Percentiles rank a stretch among this genome's conserved stretches.
Evolutionary conservation across 495 filamentous ascomycete genomes (phyloP).

Genomic region (Amorphotheca resinae): DNA sequence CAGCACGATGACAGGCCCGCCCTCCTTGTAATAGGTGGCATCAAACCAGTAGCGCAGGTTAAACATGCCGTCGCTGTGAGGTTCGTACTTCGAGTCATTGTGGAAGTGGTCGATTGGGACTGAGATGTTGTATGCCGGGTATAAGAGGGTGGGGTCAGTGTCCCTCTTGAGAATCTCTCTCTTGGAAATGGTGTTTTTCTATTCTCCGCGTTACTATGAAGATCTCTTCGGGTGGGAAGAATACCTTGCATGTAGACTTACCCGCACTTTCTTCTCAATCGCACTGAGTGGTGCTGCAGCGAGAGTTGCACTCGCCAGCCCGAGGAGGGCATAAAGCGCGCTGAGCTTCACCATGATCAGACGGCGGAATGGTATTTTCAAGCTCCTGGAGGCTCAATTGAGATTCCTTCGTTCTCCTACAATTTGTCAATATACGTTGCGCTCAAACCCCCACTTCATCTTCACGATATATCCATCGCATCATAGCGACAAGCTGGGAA

Average conservation of each 20-base stretch:
- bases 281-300: constrained; percentile 4
- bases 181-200: constrained; percentile 16
- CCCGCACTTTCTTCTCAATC: constrained; percentile 9
- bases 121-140: constrained; percentile 47
- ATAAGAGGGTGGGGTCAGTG: constrained; percentile 31
- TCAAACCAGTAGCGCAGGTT: constrained; percentile 65
- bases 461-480: too few relatives aligned
- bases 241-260: too few relatives aligned
- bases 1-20: constrained; percentile 63
- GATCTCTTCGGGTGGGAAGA: too few relatives aligned
- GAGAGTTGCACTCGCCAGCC: constrained; percentile 2
- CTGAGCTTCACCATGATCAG: constrained; percentile 3
- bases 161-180: constrained; percentile 14
- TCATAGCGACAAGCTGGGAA: too few relatives aligned
- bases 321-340: constrained; percentile 5
- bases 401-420: background rate
- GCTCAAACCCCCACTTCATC: too few relatives aligned
- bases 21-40: constrained; percentile 47
- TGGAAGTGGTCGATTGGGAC: constrained; percentile 67
- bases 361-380: background rate
- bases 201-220: constrained; percentile 2
- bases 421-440: too few relatives aligned
- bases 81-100: constrained; percentile 54
- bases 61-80: constrained; percentile 49
- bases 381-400: background rate